A percentile compares a stretch with the other conserved stretches of the same genome.
Evolutionary conservation across 2,329 filamentous ascomycete genomes (phyloP).

Genomic region (Neofusicoccum ribis): DNA sequence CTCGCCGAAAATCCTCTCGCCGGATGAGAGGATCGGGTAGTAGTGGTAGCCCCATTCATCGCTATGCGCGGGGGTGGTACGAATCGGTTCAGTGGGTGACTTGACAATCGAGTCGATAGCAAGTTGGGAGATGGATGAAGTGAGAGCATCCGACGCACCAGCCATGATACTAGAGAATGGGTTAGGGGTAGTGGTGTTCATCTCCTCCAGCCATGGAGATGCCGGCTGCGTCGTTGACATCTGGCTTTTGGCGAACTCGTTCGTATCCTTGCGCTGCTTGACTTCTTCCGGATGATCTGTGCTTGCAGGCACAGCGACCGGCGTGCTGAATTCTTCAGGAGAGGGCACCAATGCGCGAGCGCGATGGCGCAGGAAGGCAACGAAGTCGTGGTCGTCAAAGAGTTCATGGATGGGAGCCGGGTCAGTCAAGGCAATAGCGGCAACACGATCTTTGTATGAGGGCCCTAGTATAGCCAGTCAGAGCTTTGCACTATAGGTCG

Average conservation of each 20-base stretch:
- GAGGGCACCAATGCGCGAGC: conserved; percentile 4
- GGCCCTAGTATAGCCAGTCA: neutral
- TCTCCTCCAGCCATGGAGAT: neutral
- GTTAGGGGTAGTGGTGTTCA: neutral
- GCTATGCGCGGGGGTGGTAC: neutral
- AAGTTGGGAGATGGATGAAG: conserved; percentile 5
- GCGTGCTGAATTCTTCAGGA: conserved; percentile 1
- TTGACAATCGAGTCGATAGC: neutral
- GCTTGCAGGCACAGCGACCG: neutral
- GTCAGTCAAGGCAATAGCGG: conserved; percentile 7
- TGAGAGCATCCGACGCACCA: neutral
- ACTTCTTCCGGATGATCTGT: neutral
- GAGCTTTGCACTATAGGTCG: too few relatives aligned
- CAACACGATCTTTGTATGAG: conserved; percentile 10
- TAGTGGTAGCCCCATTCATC: conserved; percentile 17
- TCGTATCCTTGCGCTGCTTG: neutral
- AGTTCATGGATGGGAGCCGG: conserved; percentile 10
- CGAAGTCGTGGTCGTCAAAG: neutral
- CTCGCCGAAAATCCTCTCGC: conserved; percentile 6
- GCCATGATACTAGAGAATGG: neutral
- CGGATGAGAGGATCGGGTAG: conserved; percentile 11
- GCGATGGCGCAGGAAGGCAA: conserved; percentile 10
- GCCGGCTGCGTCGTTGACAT: neutral
- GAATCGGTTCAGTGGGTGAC: neutral
- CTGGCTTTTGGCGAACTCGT: too few relatives aligned